These are phyloP conservation scores for Lichtheimia hyalospora DNA, from an alignment of 371 early-diverging fungal species.

Conservation along the genomic window DNA sequence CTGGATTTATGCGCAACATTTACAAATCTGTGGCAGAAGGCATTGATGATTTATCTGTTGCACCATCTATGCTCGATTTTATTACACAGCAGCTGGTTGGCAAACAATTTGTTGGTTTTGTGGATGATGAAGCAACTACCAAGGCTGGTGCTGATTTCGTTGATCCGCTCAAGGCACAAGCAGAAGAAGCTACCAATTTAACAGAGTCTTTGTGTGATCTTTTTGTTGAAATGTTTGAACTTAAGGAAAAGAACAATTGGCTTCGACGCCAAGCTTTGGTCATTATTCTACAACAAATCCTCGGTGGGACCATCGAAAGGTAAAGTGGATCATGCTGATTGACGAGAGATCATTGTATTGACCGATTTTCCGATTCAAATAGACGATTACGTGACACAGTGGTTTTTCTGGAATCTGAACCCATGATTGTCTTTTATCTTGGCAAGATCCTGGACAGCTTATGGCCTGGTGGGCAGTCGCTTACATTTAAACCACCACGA, in stretches of 20 bases:
- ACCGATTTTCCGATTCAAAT: background rate
- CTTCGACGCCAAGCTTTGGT: slow-evolving; percentile 83
- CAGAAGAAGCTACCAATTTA: slow-evolving; percentile 55
- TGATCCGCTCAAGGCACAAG: slow-evolving; percentile 5
- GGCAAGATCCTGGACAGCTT: slow-evolving; percentile 35
- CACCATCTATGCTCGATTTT: slow-evolving; percentile 67
- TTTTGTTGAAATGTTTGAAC: slow-evolving; percentile 85
- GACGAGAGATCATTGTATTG: background rate
- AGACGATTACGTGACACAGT: slow-evolving; percentile 50
- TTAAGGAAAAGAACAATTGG: slow-evolving; percentile 87
- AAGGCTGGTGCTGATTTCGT: background rate
- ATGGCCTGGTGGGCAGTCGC: slow-evolving; percentile 54
- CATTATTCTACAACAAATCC: slow-evolving; percentile 79
- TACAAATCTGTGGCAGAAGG: slow-evolving; percentile 72
- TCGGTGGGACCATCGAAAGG: slow-evolving; percentile 87
- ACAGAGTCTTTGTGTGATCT: slow-evolving; percentile 79
- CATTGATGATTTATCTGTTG: slow-evolving; percentile 67
- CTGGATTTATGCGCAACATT: slow-evolving; percentile 67
- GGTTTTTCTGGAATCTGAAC: slow-evolving; percentile 35
- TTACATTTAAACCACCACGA: slow-evolving; percentile 36
- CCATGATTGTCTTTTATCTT: slow-evolving; percentile 46
- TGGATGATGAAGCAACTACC: slow-evolving; percentile 16
- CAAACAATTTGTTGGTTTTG: slow-evolving; percentile 64
- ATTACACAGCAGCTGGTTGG: slow-evolving; percentile 67
- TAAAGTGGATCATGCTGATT: slow-evolving; percentile 15